Evolutionary conservation across 2,329 filamentous ascomycete genomes (phyloP), one percentile per base, ranked within the genome.

Genomic region (Phoma sp.): DNA sequence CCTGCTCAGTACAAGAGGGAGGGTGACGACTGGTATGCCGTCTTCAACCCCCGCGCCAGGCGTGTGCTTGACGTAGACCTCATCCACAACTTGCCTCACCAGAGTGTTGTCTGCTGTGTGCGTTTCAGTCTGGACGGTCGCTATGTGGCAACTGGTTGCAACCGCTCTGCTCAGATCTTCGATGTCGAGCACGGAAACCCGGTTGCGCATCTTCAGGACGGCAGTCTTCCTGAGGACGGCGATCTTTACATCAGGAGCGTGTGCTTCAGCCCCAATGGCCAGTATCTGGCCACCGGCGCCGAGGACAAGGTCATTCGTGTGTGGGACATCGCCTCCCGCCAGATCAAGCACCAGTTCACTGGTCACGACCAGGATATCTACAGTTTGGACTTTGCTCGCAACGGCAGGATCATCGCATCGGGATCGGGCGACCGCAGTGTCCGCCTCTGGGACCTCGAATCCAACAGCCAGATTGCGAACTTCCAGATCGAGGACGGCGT

Each of bases 361-460:
- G 95, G 95, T 23, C 95, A 99, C 76, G 95, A 99, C 76, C 93
- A 99, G 77, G 95, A 99, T 64, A 99, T 99, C 60, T 98, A 98
- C 77, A 96, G 91, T 4, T 82, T 98, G 4, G 95, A 98, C 77
- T 99, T 96, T 75, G 90, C 93, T 29, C 88, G 91, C 37, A 96
- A 97, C 66, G 93, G 93, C 33, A 89, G 91, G 48, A 92, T 92
- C 53, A 98, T 99, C 67, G 95, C 93, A 5, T 98, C 95, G 7
- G 95, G 95, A 41, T 96, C 91, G 74, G 95, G 95, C 52, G 95
- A 99, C 69, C 84, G 95, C 65, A 97, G 92, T 13, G 95, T 98
- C 50, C 89, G 93, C 53, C 86, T 99, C 0, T 99, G 95, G 95
- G 93, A 98, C 75, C 92, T 98, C 58, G 89, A 96, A 69, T 86